A percentile compares a stretch with the other conserved stretches of the same genome.
phyloP scores from a whole-genome alignment of 768 basidiomycete genomes.

The Leucocoprinus leucothites region DNA sequence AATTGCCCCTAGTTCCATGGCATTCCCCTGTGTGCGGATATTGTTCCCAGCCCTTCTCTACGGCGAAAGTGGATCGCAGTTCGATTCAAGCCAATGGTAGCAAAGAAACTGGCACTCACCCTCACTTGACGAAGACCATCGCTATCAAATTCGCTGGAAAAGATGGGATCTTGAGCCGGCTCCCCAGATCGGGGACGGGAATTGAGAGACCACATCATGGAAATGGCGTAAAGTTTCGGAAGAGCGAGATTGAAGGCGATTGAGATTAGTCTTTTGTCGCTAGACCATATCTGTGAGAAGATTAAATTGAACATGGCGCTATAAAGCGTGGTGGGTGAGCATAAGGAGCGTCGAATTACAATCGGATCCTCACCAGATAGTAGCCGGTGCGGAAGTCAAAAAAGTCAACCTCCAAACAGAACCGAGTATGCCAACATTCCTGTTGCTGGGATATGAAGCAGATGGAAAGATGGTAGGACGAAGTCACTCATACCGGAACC shows the following conservation, averaged over 20 bases:
- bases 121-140: conserved; percentile 8
- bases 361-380: conserved; percentile 24
- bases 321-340: not conserved
- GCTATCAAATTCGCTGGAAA: conserved; percentile 9
- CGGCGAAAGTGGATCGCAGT: not conserved
- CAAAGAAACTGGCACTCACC: not conserved
- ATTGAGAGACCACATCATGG: conserved; percentile 37
- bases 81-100: not conserved
- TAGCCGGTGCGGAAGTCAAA: conserved; percentile 28
- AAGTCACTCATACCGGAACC: conserved; percentile 22
- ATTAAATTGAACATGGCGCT: conserved; percentile 33
- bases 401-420: conserved; percentile 29
- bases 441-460: not conserved
- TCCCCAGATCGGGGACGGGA: conserved; percentile 23
- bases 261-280: conserved; percentile 21
- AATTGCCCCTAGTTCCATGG: conserved; percentile 19
- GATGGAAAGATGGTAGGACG: not conserved
- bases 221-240: conserved; percentile 32
- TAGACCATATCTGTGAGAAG: conserved; percentile 27
- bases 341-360: not conserved
- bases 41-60: not conserved
- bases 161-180: conserved; percentile 9
- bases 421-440: conserved; percentile 25
- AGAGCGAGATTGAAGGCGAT: conserved; percentile 27
- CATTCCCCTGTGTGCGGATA: conserved; percentile 2